A percentile compares a stretch with the other conserved stretches of the same genome.
Evolutionary conservation across 2,329 filamentous ascomycete genomes (phyloP).

Genomic region (Arthrobotrys sinensis): DNA sequence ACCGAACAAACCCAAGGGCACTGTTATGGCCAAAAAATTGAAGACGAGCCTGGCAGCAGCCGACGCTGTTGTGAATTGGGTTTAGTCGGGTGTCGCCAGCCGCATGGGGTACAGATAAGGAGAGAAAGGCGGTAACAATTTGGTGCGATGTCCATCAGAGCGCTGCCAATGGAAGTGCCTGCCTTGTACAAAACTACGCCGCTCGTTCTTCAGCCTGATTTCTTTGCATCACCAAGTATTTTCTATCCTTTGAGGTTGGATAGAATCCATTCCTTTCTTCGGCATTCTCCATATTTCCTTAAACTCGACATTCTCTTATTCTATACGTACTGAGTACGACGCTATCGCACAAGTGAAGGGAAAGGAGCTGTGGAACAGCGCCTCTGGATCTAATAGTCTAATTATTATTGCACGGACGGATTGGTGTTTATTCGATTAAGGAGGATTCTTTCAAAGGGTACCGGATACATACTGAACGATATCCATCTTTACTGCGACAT

Average conservation of each 20-base stretch:
- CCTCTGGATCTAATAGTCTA: constrained; percentile 43
- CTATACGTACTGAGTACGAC: constrained; percentile 54
- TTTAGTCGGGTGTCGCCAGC: constrained; percentile 43
- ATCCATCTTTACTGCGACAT: constrained; percentile 11
- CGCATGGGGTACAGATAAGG: constrained; percentile 60
- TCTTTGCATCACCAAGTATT: constrained; percentile 29
- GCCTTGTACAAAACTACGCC: constrained; percentile 52
- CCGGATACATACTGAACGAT: constrained; percentile 35
- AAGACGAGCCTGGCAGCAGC: constrained; percentile 39
- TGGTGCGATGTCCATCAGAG: constrained; percentile 23
- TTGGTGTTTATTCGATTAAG: constrained; percentile 39
- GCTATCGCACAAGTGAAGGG: constrained; percentile 30
- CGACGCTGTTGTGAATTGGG: constrained; percentile 40
- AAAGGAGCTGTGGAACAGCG: constrained; percentile 60
- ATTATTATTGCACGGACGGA: constrained; percentile 16
- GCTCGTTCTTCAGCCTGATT: constrained; percentile 46
- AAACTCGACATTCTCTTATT: constrained; percentile 45
- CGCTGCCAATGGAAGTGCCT: constrained; percentile 24
- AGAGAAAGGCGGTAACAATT: constrained; percentile 54
- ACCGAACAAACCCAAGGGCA: constrained; percentile 57
- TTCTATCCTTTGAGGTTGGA: constrained; percentile 45
- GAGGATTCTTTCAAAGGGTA: constrained; percentile 24
- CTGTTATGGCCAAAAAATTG: constrained; percentile 46
- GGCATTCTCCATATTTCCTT: constrained; percentile 39
- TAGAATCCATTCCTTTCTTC: constrained; percentile 55